Percentiles rank a stretch among this genome's conserved stretches.
Evolutionary conservation across 2,329 filamentous ascomycete species (phyloP).

Genomic region (Neobulgaria alba): DNA sequence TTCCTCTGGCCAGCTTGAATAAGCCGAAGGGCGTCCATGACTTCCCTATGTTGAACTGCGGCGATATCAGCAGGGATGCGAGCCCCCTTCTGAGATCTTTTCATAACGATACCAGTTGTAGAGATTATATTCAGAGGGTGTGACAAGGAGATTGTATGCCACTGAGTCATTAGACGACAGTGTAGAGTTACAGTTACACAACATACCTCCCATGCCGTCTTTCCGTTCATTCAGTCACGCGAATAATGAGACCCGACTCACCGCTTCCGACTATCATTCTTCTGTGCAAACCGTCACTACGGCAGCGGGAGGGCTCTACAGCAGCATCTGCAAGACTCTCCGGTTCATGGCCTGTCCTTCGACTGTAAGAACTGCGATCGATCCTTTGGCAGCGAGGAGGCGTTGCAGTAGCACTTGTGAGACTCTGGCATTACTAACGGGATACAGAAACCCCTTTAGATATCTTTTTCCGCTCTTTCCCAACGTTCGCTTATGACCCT

Average conservation of each 20-base stretch:
- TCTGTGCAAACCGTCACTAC: not conserved
- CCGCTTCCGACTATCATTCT: not conserved
- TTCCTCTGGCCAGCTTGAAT: no score
- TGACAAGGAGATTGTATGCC: not conserved
- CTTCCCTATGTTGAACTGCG: no score
- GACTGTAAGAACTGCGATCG: slow-evolving; percentile 15
- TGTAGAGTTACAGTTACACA: not conserved
- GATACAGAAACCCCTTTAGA: slow-evolving; percentile 19
- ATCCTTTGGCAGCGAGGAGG: slow-evolving; percentile 17
- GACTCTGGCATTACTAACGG: slow-evolving; percentile 15
- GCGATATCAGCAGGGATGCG: no score
- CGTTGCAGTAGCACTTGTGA: slow-evolving; percentile 18
- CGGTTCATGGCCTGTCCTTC: slow-evolving; percentile 13
- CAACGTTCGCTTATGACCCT: slow-evolving; percentile 22
- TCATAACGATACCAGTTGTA: no score
- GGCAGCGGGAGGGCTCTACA: not conserved
- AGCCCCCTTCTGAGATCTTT: no score
- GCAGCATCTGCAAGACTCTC: slow-evolving; percentile 12
- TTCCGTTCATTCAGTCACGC: not conserved
- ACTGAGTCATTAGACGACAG: not conserved
- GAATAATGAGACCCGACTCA: not conserved
- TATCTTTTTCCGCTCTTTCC: slow-evolving; percentile 21
- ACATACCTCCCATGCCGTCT: not conserved
- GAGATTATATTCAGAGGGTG: no score
- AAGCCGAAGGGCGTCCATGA: no score